Percentiles rank a stretch among this genome's conserved stretches.
Conservation (phyloP, 495 filamentous ascomycete genomes). For the Parachaetomium inaequale region DNA sequence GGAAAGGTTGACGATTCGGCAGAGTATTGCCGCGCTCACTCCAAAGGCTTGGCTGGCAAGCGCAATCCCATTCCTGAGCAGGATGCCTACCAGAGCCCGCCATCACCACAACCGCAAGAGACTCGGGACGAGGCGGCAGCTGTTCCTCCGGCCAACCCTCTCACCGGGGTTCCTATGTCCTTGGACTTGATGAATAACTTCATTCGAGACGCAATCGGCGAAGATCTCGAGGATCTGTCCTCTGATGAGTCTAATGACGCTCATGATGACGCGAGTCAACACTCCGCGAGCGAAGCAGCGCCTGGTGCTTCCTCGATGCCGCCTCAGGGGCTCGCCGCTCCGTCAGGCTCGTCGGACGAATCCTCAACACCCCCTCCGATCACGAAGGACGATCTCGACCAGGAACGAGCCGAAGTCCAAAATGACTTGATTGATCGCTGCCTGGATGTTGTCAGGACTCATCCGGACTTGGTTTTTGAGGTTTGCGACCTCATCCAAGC, state of each 20-base stretch:
- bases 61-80: slow-evolving; percentile 64
- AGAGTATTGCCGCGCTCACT: slow-evolving; percentile 70
- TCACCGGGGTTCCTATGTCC: slow-evolving; percentile 29
- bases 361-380: slow-evolving; percentile 15
- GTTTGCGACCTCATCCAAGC: slow-evolving; percentile 79
- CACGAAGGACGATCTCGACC: slow-evolving; percentile 80
- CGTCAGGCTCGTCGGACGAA: slow-evolving; percentile 10
- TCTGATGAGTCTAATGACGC: slow-evolving; percentile 27
- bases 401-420: slow-evolving; percentile 66
- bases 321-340: slow-evolving; percentile 7
- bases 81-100: slow-evolving; percentile 37
- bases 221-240: slow-evolving; percentile 23
- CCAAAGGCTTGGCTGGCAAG: slow-evolving; percentile 37
- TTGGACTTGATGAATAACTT: slow-evolving; percentile 28
- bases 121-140: slow-evolving; percentile 2
- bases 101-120: slow-evolving; percentile 21
- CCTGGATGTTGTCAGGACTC: slow-evolving; percentile 82
- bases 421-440: slow-evolving; percentile 81
- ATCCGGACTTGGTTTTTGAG: slow-evolving; percentile 87
- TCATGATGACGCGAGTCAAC: slow-evolving; percentile 21
- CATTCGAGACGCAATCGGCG: slow-evolving; percentile 20
- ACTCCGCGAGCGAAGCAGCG: slow-evolving; percentile 15
- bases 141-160: slow-evolving; percentile 1
- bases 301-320: not conserved
- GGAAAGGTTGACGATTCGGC: slow-evolving; percentile 55